Evolutionary conservation across 305 asterid species (phyloP).

Genomic region (Petunia hybrid): DNA sequence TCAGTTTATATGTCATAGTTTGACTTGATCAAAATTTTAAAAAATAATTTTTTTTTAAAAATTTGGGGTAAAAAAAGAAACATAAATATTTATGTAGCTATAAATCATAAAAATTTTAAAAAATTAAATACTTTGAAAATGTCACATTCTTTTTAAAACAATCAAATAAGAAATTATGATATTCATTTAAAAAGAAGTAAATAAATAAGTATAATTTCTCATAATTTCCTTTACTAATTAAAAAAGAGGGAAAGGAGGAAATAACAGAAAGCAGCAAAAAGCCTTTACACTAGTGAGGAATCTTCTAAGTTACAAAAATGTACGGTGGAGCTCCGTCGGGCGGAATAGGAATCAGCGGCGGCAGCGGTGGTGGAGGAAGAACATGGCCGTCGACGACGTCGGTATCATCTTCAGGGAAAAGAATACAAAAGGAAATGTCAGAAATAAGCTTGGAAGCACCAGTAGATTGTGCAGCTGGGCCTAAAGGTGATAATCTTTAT

Average conservation of each 20-base stretch:
- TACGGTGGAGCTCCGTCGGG: slow-evolving; percentile 28
- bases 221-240: too few relatives aligned
- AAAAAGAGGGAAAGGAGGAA: neutral
- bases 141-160: too few relatives aligned
- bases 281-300: neutral
- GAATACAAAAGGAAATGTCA: slow-evolving; percentile 92
- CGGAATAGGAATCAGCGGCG: slow-evolving; percentile 40
- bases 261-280: neutral
- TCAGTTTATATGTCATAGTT: too few relatives aligned
- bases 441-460: slow-evolving; percentile 80
- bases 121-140: too few relatives aligned
- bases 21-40: too few relatives aligned
- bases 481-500: slow-evolving; percentile 94
- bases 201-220: too few relatives aligned
- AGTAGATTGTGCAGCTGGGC: slow-evolving; percentile 87
- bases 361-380: slow-evolving; percentile 57
- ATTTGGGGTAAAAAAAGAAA: too few relatives aligned
- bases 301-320: neutral
- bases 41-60: too few relatives aligned
- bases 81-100: too few relatives aligned
- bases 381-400: slow-evolving; percentile 92
- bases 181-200: too few relatives aligned
- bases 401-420: slow-evolving; percentile 83
- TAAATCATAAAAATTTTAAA: too few relatives aligned
- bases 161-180: too few relatives aligned